Conservation (phyloP, 129 eudicot genomes). For the Scalesia atractyloides region DNA sequence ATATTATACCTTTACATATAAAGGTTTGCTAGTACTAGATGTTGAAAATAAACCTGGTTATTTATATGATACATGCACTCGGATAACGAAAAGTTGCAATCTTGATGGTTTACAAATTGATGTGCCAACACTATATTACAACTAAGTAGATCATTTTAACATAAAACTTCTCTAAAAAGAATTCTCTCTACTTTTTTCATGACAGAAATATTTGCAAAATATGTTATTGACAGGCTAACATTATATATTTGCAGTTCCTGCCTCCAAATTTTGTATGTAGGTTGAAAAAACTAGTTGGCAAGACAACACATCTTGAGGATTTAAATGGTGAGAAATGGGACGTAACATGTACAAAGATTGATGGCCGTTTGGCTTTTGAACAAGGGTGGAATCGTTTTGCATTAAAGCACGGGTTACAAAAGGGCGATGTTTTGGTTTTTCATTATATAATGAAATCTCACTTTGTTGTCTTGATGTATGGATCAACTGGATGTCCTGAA, state of each 20-base stretch:
- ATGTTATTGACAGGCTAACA: conserved; percentile 13
- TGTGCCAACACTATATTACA: not conserved
- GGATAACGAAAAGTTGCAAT: conserved; percentile 1
- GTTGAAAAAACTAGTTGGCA: conserved; percentile 28
- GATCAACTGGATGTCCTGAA: conserved; percentile 53
- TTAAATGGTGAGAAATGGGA: conserved; percentile 50
- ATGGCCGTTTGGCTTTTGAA: conserved; percentile 47
- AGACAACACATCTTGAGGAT: conserved; percentile 55
- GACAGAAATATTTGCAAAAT: not conserved
- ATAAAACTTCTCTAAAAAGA: not conserved
- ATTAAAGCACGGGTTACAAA: conserved; percentile 41
- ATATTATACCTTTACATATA: not conserved
- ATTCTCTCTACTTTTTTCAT: not conserved
- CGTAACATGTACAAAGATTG: conserved; percentile 30
- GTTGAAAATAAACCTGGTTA: no score
- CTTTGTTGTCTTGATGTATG: conserved; percentile 64
- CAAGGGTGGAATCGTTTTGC: conserved; percentile 64
- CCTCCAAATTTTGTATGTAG: conserved; percentile 54
- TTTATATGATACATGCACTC: conserved; percentile 13
- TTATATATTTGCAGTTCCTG: conserved; percentile 47
- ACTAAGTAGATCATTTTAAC: conserved; percentile 11
- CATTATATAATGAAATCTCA: conserved; percentile 45
- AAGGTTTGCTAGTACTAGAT: not conserved
- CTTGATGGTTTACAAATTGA: not conserved
- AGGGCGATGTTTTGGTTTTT: conserved; percentile 57